These are phyloP conservation scores for Cornus kousa DNA, from an alignment of 148 eudicot species.

Conservation along the genomic window DNA sequence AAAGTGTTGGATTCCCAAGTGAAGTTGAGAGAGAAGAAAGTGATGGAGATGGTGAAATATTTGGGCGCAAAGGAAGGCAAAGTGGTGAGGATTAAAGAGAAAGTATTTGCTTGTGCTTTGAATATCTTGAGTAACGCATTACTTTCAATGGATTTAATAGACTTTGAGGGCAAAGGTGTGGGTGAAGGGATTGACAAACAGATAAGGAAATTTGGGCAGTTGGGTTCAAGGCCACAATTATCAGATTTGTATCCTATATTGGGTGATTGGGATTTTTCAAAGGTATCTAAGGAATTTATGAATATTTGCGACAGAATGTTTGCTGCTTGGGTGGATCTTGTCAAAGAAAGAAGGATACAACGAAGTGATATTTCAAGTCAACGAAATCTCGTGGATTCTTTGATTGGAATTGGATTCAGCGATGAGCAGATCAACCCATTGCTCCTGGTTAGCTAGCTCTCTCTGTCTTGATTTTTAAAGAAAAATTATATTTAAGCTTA, in stretches of 20 bases:
- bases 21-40: constrained; percentile 19
- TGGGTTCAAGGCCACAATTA: not conserved
- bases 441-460: not conserved
- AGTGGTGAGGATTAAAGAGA: constrained; percentile 10
- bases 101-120: constrained; percentile 17
- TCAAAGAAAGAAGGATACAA: constrained; percentile 6
- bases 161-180: not conserved
- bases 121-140: constrained; percentile 21
- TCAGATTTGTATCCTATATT: constrained; percentile 15
- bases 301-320: not conserved
- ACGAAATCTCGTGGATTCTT: constrained; percentile 10
- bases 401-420: constrained; percentile 7
- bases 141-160: constrained; percentile 19
- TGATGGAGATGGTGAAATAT: constrained; percentile 20
- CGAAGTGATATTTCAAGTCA: not conserved
- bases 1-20: constrained; percentile 11
- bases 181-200: not conserved
- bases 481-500: no score
- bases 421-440: constrained; percentile 16
- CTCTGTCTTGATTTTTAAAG: no score
- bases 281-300: not conserved
- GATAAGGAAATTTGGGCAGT: not conserved
- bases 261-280: not conserved
- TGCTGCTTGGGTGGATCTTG: constrained; percentile 1
- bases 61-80: constrained; percentile 17